These are phyloP conservation scores for Pythium phragmitis DNA, from an alignment of 352 stramenopile genomes.

Conservation along the genomic window DNA sequence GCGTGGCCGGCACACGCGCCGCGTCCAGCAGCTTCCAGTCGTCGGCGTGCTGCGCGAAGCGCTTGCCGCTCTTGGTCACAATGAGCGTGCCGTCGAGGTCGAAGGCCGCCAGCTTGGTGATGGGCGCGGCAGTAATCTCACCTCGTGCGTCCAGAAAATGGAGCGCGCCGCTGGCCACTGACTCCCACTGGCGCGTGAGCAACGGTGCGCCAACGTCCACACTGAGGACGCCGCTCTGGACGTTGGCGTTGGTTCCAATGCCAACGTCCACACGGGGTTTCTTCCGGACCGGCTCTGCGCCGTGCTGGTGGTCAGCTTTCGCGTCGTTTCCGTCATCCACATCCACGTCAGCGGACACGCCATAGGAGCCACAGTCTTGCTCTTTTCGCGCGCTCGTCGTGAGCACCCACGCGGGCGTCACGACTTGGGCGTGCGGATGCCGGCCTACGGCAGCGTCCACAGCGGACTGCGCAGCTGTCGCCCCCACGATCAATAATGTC, in stretches of 20 bases:
- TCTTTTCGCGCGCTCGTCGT: conserved; percentile 23
- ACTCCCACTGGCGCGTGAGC: conserved; percentile 42
- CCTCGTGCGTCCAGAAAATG: conserved; percentile 46
- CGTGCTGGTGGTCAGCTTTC: not conserved
- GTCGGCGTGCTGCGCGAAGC: conserved; percentile 55
- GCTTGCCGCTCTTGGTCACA: conserved; percentile 83
- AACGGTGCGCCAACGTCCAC: conserved; percentile 4
- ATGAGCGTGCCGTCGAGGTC: conserved; percentile 85
- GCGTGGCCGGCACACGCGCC: conserved; percentile 46
- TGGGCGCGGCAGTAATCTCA: conserved; percentile 8
- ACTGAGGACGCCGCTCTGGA: not conserved
- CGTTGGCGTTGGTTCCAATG: not conserved
- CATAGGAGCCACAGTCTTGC: conserved; percentile 4
- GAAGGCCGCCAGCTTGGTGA: conserved; percentile 62
- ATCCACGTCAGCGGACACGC: not conserved
- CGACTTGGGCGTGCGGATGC: conserved; percentile 13
- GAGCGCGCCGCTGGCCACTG: conserved; percentile 37
- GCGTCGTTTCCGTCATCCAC: not conserved
- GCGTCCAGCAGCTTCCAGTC: conserved; percentile 84
- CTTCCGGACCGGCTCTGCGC: conserved; percentile 16
- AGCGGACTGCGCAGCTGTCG: not conserved
- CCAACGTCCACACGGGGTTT: conserved; percentile 2
- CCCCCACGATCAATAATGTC: conserved; percentile 18
- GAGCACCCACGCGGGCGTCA: conserved; percentile 36
- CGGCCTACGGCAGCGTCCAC: conserved; percentile 4